These are phyloP conservation scores for Coemansia sp. DNA, from an alignment of 192 early-diverging fungal species.

Conservation along the genomic window DNA sequence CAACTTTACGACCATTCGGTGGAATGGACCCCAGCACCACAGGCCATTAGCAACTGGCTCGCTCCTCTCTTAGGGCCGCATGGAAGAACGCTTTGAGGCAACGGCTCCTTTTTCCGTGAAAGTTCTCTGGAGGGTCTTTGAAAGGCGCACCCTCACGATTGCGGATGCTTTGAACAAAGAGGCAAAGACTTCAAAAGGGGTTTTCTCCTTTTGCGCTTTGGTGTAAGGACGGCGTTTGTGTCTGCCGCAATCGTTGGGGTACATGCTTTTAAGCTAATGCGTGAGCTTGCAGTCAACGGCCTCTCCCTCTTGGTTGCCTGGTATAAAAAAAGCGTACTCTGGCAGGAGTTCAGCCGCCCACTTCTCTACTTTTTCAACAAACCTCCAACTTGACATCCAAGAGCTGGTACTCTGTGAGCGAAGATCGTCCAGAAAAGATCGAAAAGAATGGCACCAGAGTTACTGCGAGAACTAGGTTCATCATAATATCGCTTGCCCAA, in stretches of 20 bases:
- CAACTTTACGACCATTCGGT: not conserved
- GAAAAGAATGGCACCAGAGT: not conserved
- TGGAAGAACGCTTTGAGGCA: not conserved
- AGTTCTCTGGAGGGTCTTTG: not conserved
- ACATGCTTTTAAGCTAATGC: not conserved
- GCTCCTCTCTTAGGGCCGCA: not conserved
- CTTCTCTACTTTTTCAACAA: not conserved
- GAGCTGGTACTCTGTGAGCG: not conserved
- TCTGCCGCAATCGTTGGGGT: not conserved
- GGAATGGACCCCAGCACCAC: not conserved
- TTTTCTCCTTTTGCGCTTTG: not conserved
- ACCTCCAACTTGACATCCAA: not conserved
- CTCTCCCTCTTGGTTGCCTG: not conserved
- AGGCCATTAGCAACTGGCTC: not conserved
- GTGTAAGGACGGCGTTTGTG: no score
- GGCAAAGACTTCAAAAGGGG: not conserved
- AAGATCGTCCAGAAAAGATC: not conserved
- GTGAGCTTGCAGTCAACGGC: not conserved
- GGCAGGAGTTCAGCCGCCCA: not conserved
- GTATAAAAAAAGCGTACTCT: not conserved
- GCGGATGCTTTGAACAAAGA: not conserved
- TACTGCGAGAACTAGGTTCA: not conserved
- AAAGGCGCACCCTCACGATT: conserved; percentile 2
- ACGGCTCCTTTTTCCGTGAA: not conserved
- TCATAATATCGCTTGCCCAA: not conserved